phyloP scores from a whole-genome alignment of 2,329 filamentous ascomycete species.

The Raffaelea albimanens region DNA sequence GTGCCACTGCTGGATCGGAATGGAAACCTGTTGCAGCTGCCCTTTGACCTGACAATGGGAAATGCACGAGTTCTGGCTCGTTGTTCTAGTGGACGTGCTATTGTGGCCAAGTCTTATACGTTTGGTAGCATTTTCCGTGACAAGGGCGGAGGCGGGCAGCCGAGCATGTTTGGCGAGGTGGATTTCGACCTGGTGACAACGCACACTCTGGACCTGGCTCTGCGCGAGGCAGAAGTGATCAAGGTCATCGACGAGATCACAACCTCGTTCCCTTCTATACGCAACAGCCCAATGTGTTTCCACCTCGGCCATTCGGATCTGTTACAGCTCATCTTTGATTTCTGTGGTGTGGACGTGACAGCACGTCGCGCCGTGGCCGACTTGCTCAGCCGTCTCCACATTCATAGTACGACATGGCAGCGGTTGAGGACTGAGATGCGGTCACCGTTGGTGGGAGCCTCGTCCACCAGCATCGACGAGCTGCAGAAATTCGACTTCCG shows the following conservation, averaged over 20 bases:
- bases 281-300: constrained; percentile 69
- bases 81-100: constrained; percentile 43
- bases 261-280: constrained; percentile 66
- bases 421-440: constrained; percentile 76
- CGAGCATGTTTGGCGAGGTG: constrained; percentile 74
- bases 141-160: constrained; percentile 67
- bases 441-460: constrained; percentile 69
- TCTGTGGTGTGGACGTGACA: constrained; percentile 65
- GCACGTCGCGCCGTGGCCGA: constrained; percentile 69
- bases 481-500: constrained; percentile 86
- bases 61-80: constrained; percentile 78
- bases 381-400: constrained; percentile 76
- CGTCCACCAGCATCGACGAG: constrained; percentile 84
- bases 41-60: constrained; percentile 84
- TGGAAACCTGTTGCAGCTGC: constrained; percentile 86
- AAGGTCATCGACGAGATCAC: constrained; percentile 93
- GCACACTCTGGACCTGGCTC: constrained; percentile 67
- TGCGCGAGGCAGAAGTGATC: constrained; percentile 89
- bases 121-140: constrained; percentile 87
- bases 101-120: constrained; percentile 67
- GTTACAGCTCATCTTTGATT: constrained; percentile 79
- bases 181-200: constrained; percentile 94
- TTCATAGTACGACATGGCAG: constrained; percentile 70
- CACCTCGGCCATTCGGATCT: constrained; percentile 84
- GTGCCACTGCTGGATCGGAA: constrained; percentile 74